phyloP scores from a whole-genome alignment of 1,284 basidiomycete genomes.

The Papiliotrema nemorosa region DNA sequence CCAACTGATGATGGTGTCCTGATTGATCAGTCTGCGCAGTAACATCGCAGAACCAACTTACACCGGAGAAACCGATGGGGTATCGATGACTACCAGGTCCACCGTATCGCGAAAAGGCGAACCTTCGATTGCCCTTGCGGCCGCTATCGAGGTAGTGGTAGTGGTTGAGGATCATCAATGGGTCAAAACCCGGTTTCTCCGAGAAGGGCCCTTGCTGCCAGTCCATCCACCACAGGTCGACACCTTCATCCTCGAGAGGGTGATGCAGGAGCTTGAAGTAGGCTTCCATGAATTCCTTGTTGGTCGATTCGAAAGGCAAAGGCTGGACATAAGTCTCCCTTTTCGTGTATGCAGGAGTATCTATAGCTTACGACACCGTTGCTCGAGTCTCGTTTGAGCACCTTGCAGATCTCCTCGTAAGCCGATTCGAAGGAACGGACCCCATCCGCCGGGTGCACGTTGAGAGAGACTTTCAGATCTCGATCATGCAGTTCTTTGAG shows the following conservation, averaged over 20 bases:
- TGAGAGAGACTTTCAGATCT: constrained; percentile 21
- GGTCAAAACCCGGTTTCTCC: constrained; percentile 18
- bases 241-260: constrained; percentile 23
- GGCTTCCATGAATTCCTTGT: constrained; percentile 15
- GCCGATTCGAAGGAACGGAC: constrained; percentile 20
- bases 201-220: constrained; percentile 24
- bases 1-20: constrained; percentile 25
- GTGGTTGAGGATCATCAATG: constrained; percentile 26
- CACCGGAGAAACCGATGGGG: constrained; percentile 26
- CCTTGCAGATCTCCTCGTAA: constrained; percentile 21
- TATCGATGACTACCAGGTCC: constrained; percentile 26
- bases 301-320: constrained; percentile 19
- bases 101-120: constrained; percentile 23
- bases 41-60: constrained; percentile 1
- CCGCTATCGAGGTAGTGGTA: constrained; percentile 23
- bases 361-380: not conserved
- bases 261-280: constrained; percentile 22
- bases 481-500: constrained; percentile 21
- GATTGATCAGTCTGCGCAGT: not conserved
- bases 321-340: constrained; percentile 4
- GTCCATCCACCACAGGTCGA: constrained; percentile 32
- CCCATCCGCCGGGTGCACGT: constrained; percentile 27
- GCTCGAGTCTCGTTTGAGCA: constrained; percentile 13
- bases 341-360: not conserved
- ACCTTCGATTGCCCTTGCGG: constrained; percentile 11